Conservation (phyloP, 2,329 filamentous ascomycete species). For the Ustulina deusta region DNA sequence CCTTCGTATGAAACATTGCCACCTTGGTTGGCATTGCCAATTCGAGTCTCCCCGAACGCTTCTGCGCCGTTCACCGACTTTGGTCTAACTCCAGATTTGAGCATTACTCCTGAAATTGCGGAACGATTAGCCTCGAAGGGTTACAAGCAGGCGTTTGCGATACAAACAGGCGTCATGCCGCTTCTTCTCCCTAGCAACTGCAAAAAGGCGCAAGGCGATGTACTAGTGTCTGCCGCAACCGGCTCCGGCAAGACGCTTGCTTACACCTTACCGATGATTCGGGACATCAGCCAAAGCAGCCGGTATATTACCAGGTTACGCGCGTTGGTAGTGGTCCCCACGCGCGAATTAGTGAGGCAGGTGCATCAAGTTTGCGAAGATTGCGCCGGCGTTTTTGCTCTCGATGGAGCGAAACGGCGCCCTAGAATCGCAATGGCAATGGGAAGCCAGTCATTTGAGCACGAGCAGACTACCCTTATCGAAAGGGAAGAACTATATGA, state of each 20-base stretch:
- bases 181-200: conserved; percentile 75
- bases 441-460: conserved; percentile 80
- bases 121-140: conserved; percentile 74
- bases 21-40: conserved; percentile 81
- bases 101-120: conserved; percentile 70
- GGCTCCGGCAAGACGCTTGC: conserved; percentile 96
- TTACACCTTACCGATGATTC: conserved; percentile 87
- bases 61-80: conserved; percentile 69
- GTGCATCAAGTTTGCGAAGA: conserved; percentile 82
- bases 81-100: conserved; percentile 61
- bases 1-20: conserved; percentile 84
- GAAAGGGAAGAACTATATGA: conserved; percentile 70
- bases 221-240: conserved; percentile 92
- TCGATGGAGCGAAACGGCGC: conserved; percentile 66
- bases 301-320: conserved; percentile 73
- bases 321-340: conserved; percentile 89
- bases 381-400: conserved; percentile 73
- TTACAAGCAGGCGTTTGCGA: conserved; percentile 78
- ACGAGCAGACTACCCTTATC: conserved; percentile 64
- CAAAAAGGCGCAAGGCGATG: conserved; percentile 74
- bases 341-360: conserved; percentile 89
- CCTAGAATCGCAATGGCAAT: conserved; percentile 85
- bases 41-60: conserved; percentile 72
- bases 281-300: conserved; percentile 73
- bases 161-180: conserved; percentile 84